These are phyloP conservation scores for Kuraishia cidri DNA, from an alignment of 805 yeast species.

Conservation along the genomic window DNA sequence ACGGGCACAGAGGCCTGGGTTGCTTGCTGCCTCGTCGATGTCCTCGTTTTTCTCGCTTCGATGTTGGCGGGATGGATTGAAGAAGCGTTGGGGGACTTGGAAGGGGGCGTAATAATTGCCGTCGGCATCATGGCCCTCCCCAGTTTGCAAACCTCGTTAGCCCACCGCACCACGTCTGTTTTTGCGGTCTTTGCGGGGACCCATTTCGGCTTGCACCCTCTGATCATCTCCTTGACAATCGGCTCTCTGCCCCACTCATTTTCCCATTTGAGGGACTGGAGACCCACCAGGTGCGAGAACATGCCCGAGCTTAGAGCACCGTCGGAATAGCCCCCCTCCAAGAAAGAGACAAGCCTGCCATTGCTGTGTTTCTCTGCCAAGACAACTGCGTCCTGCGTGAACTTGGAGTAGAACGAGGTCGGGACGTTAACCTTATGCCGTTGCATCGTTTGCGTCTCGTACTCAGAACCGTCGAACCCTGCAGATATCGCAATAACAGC, in stretches of 20 bases:
- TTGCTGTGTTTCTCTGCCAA: slow-evolving; percentile 54
- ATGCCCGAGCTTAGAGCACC: slow-evolving; percentile 75
- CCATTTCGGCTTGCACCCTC: slow-evolving; percentile 67
- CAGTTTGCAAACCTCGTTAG: slow-evolving; percentile 51
- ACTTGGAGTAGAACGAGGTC: slow-evolving; percentile 64
- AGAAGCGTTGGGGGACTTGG: too few species aligned
- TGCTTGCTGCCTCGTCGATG: neutral
- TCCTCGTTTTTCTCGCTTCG: neutral
- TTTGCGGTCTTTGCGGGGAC: slow-evolving; percentile 41
- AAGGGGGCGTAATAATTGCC: neutral
- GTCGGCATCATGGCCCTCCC: slow-evolving; percentile 55
- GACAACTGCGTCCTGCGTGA: slow-evolving; percentile 64
- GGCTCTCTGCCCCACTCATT: slow-evolving; percentile 54
- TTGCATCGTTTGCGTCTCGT: slow-evolving; percentile 78
- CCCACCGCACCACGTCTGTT: slow-evolving; percentile 45
- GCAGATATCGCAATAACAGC: slow-evolving; percentile 69
- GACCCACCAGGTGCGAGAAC: slow-evolving; percentile 68
- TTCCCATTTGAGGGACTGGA: slow-evolving; percentile 51
- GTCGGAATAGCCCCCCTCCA: slow-evolving; percentile 86
- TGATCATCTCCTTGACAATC: slow-evolving; percentile 54
- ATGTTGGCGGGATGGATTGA: too few species aligned
- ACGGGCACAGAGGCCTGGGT: neutral
- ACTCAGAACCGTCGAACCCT: slow-evolving; percentile 84
- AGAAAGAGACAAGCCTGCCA: slow-evolving; percentile 56
- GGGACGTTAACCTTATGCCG: slow-evolving; percentile 79